Evolutionary conservation across 2,329 filamentous ascomycete genomes (phyloP).

Genomic region (Tolypocladium tropicale): DNA sequence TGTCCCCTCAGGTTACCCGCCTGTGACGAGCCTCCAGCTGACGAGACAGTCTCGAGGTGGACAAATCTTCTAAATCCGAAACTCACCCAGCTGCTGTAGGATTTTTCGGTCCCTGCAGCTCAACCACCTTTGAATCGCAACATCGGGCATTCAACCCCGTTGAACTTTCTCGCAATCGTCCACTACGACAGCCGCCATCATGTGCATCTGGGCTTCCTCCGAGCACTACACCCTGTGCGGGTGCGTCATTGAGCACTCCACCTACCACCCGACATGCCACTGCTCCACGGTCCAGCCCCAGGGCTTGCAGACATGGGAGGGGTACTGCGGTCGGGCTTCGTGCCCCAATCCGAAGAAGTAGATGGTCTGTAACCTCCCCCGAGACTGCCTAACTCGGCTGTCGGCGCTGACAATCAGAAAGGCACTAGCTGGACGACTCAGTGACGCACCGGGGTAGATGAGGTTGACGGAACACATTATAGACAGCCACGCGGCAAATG

Average conservation of each 20-base stretch:
- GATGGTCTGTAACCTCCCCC: not conserved
- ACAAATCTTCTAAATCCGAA: not conserved
- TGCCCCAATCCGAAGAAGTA: conserved; percentile 18
- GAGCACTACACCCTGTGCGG: conserved; percentile 21
- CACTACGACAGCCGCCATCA: conserved; percentile 9
- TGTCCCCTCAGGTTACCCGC: not conserved
- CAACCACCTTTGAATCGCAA: not conserved
- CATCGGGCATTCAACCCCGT: not conserved
- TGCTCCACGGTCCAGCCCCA: conserved; percentile 17
- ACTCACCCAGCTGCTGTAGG: too few species aligned
- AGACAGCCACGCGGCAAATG: conserved; percentile 11
- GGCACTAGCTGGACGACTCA: not conserved
- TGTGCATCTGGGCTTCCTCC: conserved; percentile 23
- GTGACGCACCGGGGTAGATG: not conserved
- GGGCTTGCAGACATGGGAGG: conserved; percentile 19
- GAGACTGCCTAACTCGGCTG: not conserved
- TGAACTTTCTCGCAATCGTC: not conserved
- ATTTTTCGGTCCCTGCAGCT: too few species aligned
- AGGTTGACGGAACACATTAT: conserved; percentile 13
- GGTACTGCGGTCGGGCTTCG: conserved; percentile 17
- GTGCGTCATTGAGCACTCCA: conserved; percentile 13
- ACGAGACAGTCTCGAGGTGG: conserved; percentile 1
- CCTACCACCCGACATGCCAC: conserved; percentile 17
- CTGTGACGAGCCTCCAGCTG: conserved; percentile 1
- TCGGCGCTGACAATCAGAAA: not conserved